A percentile compares a stretch with the other conserved stretches of the same genome.
phyloP scores from a whole-genome alignment of 345 rosid species.

The Fremontodendron californicum region DNA sequence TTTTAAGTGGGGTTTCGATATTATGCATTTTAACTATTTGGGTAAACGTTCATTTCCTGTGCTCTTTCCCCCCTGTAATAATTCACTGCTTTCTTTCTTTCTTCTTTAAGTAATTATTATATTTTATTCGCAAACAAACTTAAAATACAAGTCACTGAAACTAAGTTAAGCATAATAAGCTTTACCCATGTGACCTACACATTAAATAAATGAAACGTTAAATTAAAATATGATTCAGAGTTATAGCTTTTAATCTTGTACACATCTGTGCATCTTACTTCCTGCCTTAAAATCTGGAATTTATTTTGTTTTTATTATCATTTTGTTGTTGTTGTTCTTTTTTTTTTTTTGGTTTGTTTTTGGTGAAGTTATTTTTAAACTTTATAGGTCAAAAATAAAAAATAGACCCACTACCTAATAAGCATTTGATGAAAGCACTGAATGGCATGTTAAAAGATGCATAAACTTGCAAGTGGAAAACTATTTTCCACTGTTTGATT shows the following conservation, averaged over 20 bases:
- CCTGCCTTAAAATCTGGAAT: constrained; percentile 11
- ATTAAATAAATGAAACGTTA: no score
- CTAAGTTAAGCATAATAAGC: no score
- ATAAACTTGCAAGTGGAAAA: background rate
- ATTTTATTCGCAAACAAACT: background rate
- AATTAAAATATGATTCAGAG: background rate
- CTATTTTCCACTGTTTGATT: background rate
- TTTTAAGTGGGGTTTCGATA: background rate
- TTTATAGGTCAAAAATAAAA: background rate
- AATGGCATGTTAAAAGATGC: background rate
- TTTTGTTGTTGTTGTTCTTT: background rate
- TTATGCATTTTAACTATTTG: background rate
- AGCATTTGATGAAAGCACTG: background rate
- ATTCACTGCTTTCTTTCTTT: background rate
- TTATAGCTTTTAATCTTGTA: background rate
- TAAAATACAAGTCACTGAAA: background rate
- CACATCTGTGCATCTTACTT: background rate
- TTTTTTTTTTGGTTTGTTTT: no score
- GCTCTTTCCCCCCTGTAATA: background rate
- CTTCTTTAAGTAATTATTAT: background rate
- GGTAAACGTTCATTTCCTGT: background rate
- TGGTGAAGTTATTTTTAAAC: background rate
- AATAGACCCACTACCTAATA: background rate
- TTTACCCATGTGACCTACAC: background rate
- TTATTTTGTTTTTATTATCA: background rate